These are phyloP conservation scores for Penicillium sp. DNA, from an alignment of 2,329 filamentous ascomycete genomes.

Conservation along the genomic window DNA sequence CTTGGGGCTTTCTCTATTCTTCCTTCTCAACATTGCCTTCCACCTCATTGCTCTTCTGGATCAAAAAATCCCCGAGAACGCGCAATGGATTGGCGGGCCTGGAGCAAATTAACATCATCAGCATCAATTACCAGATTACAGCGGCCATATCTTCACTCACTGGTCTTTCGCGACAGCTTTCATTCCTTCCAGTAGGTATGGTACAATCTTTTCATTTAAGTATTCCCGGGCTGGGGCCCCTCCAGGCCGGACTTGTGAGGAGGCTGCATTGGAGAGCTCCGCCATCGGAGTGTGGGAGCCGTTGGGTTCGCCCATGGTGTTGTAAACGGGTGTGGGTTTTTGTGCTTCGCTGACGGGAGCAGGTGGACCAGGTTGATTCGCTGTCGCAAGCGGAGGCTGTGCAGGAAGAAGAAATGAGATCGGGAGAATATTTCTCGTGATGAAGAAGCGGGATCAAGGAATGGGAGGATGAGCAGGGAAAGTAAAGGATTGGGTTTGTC, in stretches of 20 bases:
- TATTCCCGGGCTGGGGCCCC: constrained; percentile 71
- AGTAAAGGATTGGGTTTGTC: constrained; percentile 1
- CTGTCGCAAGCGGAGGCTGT: neutral
- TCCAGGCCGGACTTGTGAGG: constrained; percentile 61
- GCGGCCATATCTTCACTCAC: constrained; percentile 49
- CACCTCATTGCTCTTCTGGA: constrained; percentile 67
- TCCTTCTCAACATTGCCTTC: constrained; percentile 47
- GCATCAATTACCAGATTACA: neutral
- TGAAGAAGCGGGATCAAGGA: neutral
- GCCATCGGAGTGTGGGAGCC: constrained; percentile 27
- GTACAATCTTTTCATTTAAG: constrained; percentile 69
- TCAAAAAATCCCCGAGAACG: constrained; percentile 68
- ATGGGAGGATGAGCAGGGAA: neutral
- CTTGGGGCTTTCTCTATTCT: neutral
- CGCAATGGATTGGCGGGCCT: constrained; percentile 69
- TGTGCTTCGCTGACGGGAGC: neutral
- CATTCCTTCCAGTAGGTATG: constrained; percentile 70
- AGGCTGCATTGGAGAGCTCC: constrained; percentile 46
- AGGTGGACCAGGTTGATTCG: neutral
- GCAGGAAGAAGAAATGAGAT: neutral
- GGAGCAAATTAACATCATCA: neutral
- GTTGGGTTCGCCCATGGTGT: constrained; percentile 24
- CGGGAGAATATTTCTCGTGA: neutral
- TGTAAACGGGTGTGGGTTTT: neutral
- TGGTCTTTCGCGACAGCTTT: constrained; percentile 69